Evolutionary conservation across 2,329 filamentous ascomycete genomes (phyloP).

Genomic region (Emmonsiellopsis sp.): DNA sequence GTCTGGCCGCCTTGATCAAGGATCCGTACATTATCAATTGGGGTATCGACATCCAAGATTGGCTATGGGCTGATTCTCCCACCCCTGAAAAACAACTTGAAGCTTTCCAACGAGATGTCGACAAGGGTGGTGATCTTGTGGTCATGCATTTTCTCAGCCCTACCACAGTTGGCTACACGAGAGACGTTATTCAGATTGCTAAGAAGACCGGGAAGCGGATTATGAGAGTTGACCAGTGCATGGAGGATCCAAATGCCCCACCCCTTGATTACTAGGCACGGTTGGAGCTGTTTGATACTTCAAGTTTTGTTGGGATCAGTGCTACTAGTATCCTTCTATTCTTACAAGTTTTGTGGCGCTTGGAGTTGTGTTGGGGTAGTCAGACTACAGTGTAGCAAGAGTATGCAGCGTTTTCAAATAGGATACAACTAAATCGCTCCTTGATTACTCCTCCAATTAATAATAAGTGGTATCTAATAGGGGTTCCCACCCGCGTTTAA

Average conservation of each 20-base stretch:
- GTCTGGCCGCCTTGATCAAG: constrained; percentile 44
- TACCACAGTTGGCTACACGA: constrained; percentile 53
- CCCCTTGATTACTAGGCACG: constrained; percentile 17
- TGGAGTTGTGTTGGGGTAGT: no score
- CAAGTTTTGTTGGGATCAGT: not conserved
- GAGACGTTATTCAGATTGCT: constrained; percentile 55
- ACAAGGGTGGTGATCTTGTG: constrained; percentile 53
- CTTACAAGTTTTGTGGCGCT: no score
- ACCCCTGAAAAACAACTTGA: constrained; percentile 59
- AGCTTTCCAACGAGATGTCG: constrained; percentile 54
- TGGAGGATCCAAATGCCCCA: constrained; percentile 52
- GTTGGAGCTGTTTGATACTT: not conserved
- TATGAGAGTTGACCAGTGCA: constrained; percentile 58
- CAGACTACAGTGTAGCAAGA: no score
- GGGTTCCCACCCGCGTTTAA: no score
- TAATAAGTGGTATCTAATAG: no score
- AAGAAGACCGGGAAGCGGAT: constrained; percentile 55
- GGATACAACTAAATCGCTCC: no score
- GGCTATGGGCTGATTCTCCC: constrained; percentile 52
- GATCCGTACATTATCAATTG: constrained; percentile 55
- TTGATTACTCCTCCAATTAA: no score
- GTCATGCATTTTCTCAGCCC: constrained; percentile 62
- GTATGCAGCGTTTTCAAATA: no score
- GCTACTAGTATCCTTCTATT: no score
- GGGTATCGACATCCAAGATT: constrained; percentile 64